Percentiles rank a stretch among this genome's conserved stretches.
These are phyloP conservation scores for Salisapilia sapeloensis DNA, from an alignment of 352 stramenopile species.

Conservation along the genomic window DNA sequence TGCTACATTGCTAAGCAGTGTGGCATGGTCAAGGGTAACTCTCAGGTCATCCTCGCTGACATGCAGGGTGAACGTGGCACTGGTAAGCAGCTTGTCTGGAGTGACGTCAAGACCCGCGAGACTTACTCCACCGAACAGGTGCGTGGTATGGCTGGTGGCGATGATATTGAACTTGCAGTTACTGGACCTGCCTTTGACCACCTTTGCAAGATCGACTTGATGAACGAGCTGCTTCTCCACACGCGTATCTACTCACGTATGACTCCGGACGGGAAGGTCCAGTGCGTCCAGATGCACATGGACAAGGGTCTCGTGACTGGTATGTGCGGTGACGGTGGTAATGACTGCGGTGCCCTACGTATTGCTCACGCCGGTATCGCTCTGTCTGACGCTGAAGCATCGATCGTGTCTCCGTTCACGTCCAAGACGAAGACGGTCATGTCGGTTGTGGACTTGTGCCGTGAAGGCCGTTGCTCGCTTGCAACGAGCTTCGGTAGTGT, in stretches of 20 bases:
- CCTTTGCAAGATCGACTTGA: conserved; percentile 35
- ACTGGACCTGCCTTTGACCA: conserved; percentile 60
- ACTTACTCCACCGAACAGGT: conserved; percentile 12
- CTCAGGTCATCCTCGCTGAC: conserved; percentile 23
- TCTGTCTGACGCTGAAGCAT: conserved; percentile 79
- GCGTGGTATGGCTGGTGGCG: no score
- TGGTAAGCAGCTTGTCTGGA: conserved; percentile 24
- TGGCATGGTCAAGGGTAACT: conserved; percentile 12
- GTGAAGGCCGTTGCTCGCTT: conserved; percentile 74
- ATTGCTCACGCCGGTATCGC: conserved; percentile 83
- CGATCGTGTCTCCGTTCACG: conserved; percentile 79
- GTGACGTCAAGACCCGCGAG: conserved; percentile 22
- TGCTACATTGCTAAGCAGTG: conserved; percentile 26
- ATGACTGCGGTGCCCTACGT: conserved; percentile 84
- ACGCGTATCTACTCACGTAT: conserved; percentile 72
- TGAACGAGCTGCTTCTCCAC: conserved; percentile 33
- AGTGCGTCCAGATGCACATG: conserved; percentile 60
- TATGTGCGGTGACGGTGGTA: conserved; percentile 79
- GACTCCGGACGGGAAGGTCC: conserved; percentile 48
- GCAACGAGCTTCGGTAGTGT: conserved; percentile 70
- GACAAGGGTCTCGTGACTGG: conserved; percentile 37
- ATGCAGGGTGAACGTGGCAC: conserved; percentile 14
- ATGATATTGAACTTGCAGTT: conserved; percentile 43
- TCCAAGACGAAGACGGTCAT: conserved; percentile 56
- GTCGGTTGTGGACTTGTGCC: conserved; percentile 68